Evolutionary conservation across 2,329 filamentous ascomycete genomes (phyloP).

Genomic region (Aspergillus flavus): DNA sequence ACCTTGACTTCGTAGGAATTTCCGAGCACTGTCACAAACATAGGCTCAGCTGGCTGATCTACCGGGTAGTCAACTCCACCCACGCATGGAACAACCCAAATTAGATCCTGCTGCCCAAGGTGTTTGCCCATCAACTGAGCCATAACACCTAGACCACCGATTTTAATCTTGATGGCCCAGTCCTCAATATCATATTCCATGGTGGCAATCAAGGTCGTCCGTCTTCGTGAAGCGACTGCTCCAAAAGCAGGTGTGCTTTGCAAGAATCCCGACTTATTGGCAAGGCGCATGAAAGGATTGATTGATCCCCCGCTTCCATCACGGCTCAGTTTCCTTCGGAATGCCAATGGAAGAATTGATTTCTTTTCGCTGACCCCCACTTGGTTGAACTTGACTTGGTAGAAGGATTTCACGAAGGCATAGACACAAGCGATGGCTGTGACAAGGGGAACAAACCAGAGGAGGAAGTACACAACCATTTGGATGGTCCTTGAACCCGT

Average conservation of each 20-base stretch:
- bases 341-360: conserved; percentile 38
- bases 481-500: conserved; percentile 58
- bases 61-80: conserved; percentile 66
- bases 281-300: conserved; percentile 38
- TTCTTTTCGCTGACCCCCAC: conserved; percentile 57
- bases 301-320: conserved; percentile 30
- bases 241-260: conserved; percentile 40
- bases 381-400: conserved; percentile 65
- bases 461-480: conserved; percentile 56
- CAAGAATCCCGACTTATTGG: conserved; percentile 40
- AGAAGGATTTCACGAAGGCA: conserved; percentile 63
- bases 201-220: conserved; percentile 68
- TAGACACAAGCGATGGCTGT: conserved; percentile 55
- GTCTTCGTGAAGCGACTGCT: conserved; percentile 36
- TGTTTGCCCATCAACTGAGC: conserved; percentile 69
- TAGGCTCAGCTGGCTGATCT: conserved; percentile 61
- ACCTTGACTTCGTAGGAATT: conserved; percentile 64
- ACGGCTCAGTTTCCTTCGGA: conserved; percentile 40
- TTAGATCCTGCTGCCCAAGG: conserved; percentile 64
- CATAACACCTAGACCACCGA: conserved; percentile 71
- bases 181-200: conserved; percentile 75
- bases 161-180: conserved; percentile 72
- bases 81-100: conserved; percentile 67
- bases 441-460: conserved; percentile 56
- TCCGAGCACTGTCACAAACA: conserved; percentile 64